Evolutionary conservation across 2,329 filamentous ascomycete genomes (phyloP), one percentile per base, ranked within the genome.

Genomic region (Cytospora mali): DNA sequence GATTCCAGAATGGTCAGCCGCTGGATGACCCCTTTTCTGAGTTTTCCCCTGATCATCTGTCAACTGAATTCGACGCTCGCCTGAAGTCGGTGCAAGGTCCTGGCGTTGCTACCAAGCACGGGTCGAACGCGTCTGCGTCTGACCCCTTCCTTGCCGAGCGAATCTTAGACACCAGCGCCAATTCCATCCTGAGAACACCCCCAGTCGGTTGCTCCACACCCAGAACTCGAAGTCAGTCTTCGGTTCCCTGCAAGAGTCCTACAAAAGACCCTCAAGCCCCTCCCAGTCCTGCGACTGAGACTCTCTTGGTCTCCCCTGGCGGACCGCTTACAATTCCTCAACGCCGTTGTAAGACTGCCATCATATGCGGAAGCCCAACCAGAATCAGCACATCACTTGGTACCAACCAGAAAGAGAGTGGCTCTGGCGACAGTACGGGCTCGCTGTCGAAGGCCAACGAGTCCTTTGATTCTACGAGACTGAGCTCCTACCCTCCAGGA

Each of bases 111-210:
- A 52, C 18, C n/a, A n/a, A 18, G 33, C 27, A 23, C 14, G 11
- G 7, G 4, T 27, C 35, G 7, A n/a, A 14, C 16, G n/a, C 51
- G 2, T 25, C 54, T n/a, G 50, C 54, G 27, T 62, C 64, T 23
- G 68, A 68, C 35, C 70, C 63, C 9, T 77, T 80, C 64, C 71
- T 74, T n/a, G 65, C 71, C 6, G 78, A 80, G 54, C 51, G 49
- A 4, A 52, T 69, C 11, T 46, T 69, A 42, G 63, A 66, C 10
- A 61, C 62, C 39, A 67, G 55, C 31, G 39, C 67, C 33, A 64
- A 70, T 49, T 65, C 66, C 1, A 55, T 69, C 13, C 62, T 70
- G n/a, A 51, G 58, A 9, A 66, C 60, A 2, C 55, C 67, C 42
- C 69, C 69, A 2, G 29, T 67, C 1, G 67, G 59, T 23, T 65